Percentiles rank a stretch among this genome's conserved stretches.
phyloP scores from a whole-genome alignment of 192 early-diverging fungal genomes.

The Fimicolochytrium jonesii region DNA sequence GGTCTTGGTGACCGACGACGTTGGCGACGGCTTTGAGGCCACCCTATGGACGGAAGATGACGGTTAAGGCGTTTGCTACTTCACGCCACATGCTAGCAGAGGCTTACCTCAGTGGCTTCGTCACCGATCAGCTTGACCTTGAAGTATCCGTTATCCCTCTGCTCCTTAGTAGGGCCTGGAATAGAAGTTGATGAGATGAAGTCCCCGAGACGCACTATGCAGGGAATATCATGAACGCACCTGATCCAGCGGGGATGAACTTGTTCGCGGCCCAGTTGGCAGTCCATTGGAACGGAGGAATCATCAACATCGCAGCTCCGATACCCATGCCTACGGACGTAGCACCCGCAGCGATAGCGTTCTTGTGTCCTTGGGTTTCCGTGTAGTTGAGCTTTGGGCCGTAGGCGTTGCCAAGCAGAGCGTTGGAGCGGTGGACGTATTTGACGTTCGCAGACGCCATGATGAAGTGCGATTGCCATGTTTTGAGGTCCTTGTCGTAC shows the following conservation, averaged over 20 bases:
- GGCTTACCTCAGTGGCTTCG: conserved; percentile 33
- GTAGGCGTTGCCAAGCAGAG: conserved; percentile 47
- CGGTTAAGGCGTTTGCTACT: too few relatives aligned
- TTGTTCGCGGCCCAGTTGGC: conserved; percentile 42
- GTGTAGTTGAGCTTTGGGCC: conserved; percentile 56
- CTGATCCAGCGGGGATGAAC: conserved; percentile 63
- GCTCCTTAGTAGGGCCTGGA: conserved; percentile 66
- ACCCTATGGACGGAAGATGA: too few relatives aligned
- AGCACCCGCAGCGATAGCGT: conserved; percentile 41
- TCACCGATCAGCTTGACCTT: conserved; percentile 46
- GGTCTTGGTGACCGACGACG: conserved; percentile 61
- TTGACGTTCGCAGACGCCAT: conserved; percentile 63
- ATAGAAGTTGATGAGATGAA: too few relatives aligned
- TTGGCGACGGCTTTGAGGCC: conserved; percentile 37
- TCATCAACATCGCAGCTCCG: conserved; percentile 11
- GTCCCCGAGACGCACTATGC: too few relatives aligned
- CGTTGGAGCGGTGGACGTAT: conserved; percentile 61
- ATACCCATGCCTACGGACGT: conserved; percentile 17
- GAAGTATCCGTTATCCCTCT: conserved; percentile 48
- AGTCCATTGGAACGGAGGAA: conserved; percentile 43
- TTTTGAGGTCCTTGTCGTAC: conserved; percentile 43
- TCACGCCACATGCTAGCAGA: too few relatives aligned
- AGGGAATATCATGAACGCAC: too few relatives aligned
- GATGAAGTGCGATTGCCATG: conserved; percentile 61
- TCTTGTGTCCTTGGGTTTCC: conserved; percentile 56